Evolutionary conservation across 2,329 filamentous ascomycete species (phyloP), one percentile per base, ranked within the genome.

Genomic region (Diplodia sapinea): DNA sequence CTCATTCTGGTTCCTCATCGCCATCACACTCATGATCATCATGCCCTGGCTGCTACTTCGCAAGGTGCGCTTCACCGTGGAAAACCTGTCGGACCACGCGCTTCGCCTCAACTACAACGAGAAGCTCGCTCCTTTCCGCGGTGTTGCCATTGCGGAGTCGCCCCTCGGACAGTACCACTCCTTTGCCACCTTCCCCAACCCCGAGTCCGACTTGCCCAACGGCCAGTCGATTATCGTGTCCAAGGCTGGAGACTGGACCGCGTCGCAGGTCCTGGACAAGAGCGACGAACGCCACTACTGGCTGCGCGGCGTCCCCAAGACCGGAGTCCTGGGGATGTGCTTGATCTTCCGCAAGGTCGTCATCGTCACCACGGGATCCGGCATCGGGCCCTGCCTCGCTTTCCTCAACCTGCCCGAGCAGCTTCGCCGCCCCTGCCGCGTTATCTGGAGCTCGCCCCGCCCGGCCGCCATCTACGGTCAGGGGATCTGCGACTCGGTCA

Each of bases 11-110:
- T 86, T 91, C 73, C 82, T 94, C 20, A 72, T 86, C 31, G 75
- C 86, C 55, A 88, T 88, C 55, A 92, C 91, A 1, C 73, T 83
- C 50, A 85, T 89, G 71, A 84, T 94, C 70, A 81, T 89, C 55
- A 87, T 90, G 63, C 91, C 92, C 1, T 96, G 92, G 91, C 75
- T 90, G 2, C 85, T 87, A 68, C 86, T 95, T 33, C 87, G 91
- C 66, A 88, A 86, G 71, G 88, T 91, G 67, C 79, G 81, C 11
- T 89, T 94, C 69, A 80, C 85, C 23, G 82, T 89, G 9, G 88
- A 92, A 73, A 80, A 84, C 3, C 86, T 95, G 20, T 94, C 91
- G 0, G 76, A 84, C 26, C 91, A 94, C 78, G 91, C 91, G 49
- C 81, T 92, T 36, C 86, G 89, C 50, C 85, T 95, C 23, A 86